Evolutionary conservation across 2,329 filamentous ascomycete species (phyloP).

Genomic region (Aspergillus ochraceoroseus): DNA sequence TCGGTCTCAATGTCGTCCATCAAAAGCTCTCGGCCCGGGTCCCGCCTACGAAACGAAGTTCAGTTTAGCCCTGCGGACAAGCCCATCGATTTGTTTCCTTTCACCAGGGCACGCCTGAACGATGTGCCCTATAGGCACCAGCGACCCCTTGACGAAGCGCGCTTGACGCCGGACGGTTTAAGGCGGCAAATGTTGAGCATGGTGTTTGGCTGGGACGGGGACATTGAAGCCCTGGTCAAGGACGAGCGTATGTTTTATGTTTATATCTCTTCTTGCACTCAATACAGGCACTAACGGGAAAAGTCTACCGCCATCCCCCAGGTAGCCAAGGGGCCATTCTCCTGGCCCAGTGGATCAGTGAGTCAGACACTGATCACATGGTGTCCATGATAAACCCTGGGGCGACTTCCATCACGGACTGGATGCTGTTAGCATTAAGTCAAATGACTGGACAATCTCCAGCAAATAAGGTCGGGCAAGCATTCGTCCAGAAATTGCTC

Average conservation of each 20-base stretch:
- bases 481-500: constrained; percentile 83
- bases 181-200: constrained; percentile 85
- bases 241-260: constrained; percentile 68
- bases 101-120: constrained; percentile 70
- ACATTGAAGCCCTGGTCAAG: constrained; percentile 71
- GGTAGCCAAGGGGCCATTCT: constrained; percentile 76
- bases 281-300: too few relatives aligned
- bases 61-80: constrained; percentile 70
- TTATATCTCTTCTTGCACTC: too few relatives aligned
- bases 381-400: constrained; percentile 67
- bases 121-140: constrained; percentile 77
- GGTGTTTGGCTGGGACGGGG: constrained; percentile 91
- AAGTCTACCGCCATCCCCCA: constrained; percentile 64
- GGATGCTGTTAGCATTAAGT: constrained; percentile 92
- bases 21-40: constrained; percentile 49
- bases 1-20: constrained; percentile 47
- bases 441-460: constrained; percentile 73
- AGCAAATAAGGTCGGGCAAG: constrained; percentile 83
- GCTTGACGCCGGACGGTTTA: constrained; percentile 68
- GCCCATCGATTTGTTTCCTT: constrained; percentile 77
- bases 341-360: constrained; percentile 86
- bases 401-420: constrained; percentile 88
- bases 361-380: constrained; percentile 76
- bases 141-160: constrained; percentile 53
- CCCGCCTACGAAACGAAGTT: constrained; percentile 74